phyloP scores from a whole-genome alignment of 352 stramenopile species.

The Globisporangium echinulatum region DNA sequence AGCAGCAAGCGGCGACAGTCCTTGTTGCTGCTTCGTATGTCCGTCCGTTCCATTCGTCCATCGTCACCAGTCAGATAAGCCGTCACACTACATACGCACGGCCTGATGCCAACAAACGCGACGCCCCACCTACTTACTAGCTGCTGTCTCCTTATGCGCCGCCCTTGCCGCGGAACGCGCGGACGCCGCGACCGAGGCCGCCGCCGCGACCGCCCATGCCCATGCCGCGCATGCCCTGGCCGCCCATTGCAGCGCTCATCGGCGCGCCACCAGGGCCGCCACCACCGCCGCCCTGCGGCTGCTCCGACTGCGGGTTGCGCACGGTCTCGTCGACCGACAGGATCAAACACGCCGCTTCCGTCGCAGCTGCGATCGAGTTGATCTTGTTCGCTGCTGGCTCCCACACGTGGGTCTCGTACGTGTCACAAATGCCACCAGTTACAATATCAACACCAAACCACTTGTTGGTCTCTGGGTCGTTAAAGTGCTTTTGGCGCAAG shows the following conservation, averaged over 20 bases:
- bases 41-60: neutral
- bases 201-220: conserved; percentile 61
- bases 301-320: conserved; percentile 95
- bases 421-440: conserved; percentile 97
- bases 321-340: conserved; percentile 99
- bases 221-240: conserved; percentile 89
- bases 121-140: neutral
- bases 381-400: conserved; percentile 99
- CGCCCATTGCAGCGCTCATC: conserved; percentile 89
- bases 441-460: conserved; percentile 99
- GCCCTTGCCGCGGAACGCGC: conserved; percentile 70
- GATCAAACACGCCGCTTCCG: conserved; percentile 97
- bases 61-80: too few species aligned
- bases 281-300: conserved; percentile 68
- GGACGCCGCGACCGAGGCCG: conserved; percentile 70
- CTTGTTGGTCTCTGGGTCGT: conserved; percentile 87
- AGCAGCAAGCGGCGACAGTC: too few species aligned
- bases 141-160: conserved; percentile 43
- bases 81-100: neutral
- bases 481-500: conserved; percentile 95
- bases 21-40: neutral
- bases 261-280: conserved; percentile 35
- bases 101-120: too few species aligned
- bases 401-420: conserved; percentile 96
- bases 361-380: conserved; percentile 94